A percentile compares a stretch with the other conserved stretches of the same genome.
phyloP scores from a whole-genome alignment of 2,329 filamentous ascomycete species.

The Cladosporium phlei region DNA sequence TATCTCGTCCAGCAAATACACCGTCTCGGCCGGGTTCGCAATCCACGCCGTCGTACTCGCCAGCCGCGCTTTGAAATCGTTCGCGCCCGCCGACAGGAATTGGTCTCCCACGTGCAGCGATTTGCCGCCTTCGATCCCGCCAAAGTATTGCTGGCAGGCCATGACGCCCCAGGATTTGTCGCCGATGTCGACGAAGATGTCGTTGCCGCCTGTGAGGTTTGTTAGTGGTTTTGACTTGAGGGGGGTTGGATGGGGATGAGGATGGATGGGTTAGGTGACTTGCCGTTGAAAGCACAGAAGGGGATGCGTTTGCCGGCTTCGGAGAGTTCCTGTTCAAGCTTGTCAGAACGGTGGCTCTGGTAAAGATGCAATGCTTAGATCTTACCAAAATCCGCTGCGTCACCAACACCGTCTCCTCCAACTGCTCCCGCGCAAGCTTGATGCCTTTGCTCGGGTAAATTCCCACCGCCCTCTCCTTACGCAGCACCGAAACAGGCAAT shows the following conservation, averaged over 20 bases:
- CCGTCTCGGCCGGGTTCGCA: slow-evolving; percentile 84
- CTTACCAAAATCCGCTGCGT: slow-evolving; percentile 75
- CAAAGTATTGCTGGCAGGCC: slow-evolving; percentile 88
- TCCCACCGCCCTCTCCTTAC: slow-evolving; percentile 70
- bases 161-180: slow-evolving; percentile 96
- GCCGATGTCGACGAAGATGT: slow-evolving; percentile 97
- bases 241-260: slow-evolving; percentile 25
- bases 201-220: slow-evolving; percentile 62
- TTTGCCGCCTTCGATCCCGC: slow-evolving; percentile 66
- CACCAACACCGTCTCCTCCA: slow-evolving; percentile 93
- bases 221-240: neutral
- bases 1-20: slow-evolving; percentile 82
- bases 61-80: slow-evolving; percentile 92
- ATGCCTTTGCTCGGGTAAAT: slow-evolving; percentile 39
- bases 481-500: slow-evolving; percentile 72
- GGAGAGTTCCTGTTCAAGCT: slow-evolving; percentile 71
- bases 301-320: slow-evolving; percentile 65
- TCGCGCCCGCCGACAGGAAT: slow-evolving; percentile 89
- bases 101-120: slow-evolving; percentile 94
- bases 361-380: neutral
- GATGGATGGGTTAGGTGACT: slow-evolving; percentile 19
- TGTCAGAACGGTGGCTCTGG: too few relatives aligned
- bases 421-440: slow-evolving; percentile 69
- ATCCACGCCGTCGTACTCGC: slow-evolving; percentile 97
- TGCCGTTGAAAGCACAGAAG: slow-evolving; percentile 91